A percentile compares a stretch with the other conserved stretches of the same genome.
phyloP scores from a whole-genome alignment of 805 yeast genomes.

The Pichia cabralensis region DNA sequence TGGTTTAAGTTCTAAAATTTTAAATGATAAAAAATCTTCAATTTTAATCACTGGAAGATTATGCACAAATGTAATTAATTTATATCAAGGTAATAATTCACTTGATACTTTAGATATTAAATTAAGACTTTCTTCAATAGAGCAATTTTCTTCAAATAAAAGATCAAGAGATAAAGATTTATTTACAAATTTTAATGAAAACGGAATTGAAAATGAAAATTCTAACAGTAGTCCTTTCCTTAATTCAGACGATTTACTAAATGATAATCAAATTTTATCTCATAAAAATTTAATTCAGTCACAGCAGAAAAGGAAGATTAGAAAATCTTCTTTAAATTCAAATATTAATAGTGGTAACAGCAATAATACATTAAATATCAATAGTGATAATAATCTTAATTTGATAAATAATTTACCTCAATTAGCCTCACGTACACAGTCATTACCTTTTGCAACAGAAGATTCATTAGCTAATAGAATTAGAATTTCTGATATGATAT shows the following conservation, averaged over 20 bases:
- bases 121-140: slow-evolving; percentile 35
- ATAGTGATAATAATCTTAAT: background rate
- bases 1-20: slow-evolving; percentile 30
- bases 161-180: too few species aligned
- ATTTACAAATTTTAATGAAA: background rate
- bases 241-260: slow-evolving; percentile 4
- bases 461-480: slow-evolving; percentile 25
- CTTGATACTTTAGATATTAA: slow-evolving; percentile 47
- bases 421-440: slow-evolving; percentile 27
- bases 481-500: slow-evolving; percentile 21
- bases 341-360: too few species aligned
- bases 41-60: slow-evolving; percentile 46
- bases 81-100: slow-evolving; percentile 28
- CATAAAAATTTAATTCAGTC: slow-evolving; percentile 7
- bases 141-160: slow-evolving; percentile 1
- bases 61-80: slow-evolving; percentile 45
- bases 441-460: slow-evolving; percentile 24
- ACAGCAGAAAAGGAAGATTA: background rate
- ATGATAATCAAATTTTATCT: background rate
- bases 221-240: slow-evolving; percentile 7
- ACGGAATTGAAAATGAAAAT: background rate
- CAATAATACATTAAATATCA: background rate
- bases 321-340: background rate
- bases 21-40: slow-evolving; percentile 14
- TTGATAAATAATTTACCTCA: slow-evolving; percentile 14